Conservation (phyloP, 768 basidiomycete species). For the Lactarius deliciosus region DNA sequence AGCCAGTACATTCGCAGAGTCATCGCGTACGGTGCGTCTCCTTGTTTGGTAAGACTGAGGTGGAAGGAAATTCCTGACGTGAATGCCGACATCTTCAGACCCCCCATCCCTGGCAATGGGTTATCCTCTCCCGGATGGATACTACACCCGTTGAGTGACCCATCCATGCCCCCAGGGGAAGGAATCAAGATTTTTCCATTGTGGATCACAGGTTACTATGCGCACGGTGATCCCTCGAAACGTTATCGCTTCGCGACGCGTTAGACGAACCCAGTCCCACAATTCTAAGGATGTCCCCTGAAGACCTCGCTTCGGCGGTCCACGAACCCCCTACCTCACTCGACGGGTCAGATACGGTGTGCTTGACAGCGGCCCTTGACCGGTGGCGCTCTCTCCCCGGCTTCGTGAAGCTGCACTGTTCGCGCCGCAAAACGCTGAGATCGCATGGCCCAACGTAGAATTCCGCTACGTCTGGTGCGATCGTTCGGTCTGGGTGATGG, state of each 20-base stretch:
- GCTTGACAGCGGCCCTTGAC: not conserved
- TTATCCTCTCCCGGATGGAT: not conserved
- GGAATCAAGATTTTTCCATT: not conserved
- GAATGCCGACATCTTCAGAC: not conserved
- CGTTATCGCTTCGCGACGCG: not conserved
- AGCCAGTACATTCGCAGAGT: conserved; percentile 1
- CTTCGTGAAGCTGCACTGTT: not conserved
- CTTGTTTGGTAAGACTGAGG: not conserved
- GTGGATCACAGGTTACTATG: not conserved
- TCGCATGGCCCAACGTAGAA: not conserved
- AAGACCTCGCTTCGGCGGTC: not conserved
- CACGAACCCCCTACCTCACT: not conserved
- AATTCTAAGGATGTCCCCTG: not conserved
- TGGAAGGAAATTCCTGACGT: not conserved
- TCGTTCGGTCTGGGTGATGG: not conserved
- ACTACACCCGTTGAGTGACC: not conserved
- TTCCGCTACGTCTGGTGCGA: conserved; percentile 8
- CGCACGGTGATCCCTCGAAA: conserved; percentile 2
- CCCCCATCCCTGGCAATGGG: not conserved
- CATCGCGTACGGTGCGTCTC: conserved; percentile 6
- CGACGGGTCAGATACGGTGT: not conserved
- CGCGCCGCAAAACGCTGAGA: not conserved
- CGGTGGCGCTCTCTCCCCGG: not conserved
- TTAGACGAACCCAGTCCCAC: not conserved
- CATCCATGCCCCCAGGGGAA: not conserved